These are phyloP conservation scores for Paraphoma sp. DNA, from an alignment of 2,329 filamentous ascomycete species.

Conservation along the genomic window DNA sequence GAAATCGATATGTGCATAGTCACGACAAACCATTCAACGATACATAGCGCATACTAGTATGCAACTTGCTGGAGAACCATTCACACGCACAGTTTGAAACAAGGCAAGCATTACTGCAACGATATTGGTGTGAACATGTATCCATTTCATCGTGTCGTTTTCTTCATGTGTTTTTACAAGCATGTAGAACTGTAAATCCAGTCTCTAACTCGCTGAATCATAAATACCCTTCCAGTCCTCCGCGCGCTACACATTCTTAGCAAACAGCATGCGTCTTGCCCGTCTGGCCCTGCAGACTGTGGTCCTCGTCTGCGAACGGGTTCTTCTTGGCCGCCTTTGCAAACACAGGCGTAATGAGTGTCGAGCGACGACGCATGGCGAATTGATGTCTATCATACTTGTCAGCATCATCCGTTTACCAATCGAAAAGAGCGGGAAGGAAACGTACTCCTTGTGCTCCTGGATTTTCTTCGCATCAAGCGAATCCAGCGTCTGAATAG, in stretches of 20 bases:
- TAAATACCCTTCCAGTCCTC: too few relatives aligned
- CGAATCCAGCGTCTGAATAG: constrained; percentile 71
- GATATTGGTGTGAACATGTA: too few relatives aligned
- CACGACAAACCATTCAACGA: too few relatives aligned
- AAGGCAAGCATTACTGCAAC: too few relatives aligned
- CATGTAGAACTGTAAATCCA: too few relatives aligned
- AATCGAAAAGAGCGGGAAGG: background rate
- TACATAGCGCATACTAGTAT: too few relatives aligned
- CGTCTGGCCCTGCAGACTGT: constrained; percentile 86
- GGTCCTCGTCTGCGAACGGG: constrained; percentile 77
- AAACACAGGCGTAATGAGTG: constrained; percentile 31
- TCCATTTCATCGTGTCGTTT: too few relatives aligned
- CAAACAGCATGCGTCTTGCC: constrained; percentile 91
- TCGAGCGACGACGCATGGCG: constrained; percentile 35
- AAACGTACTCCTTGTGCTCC: constrained; percentile 68
- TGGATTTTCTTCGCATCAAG: constrained; percentile 77
- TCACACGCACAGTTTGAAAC: too few relatives aligned
- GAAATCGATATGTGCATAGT: too few relatives aligned
- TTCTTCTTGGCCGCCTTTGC: constrained; percentile 39
- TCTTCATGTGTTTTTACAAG: too few relatives aligned
- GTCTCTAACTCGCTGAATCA: too few relatives aligned
- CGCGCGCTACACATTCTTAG: constrained; percentile 46
- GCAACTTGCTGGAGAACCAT: too few relatives aligned
- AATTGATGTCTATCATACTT: constrained; percentile 21
- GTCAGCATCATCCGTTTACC: background rate